These are phyloP conservation scores for Eucalyptus pauciflora DNA, from an alignment of 345 rosid genomes.

Conservation along the genomic window DNA sequence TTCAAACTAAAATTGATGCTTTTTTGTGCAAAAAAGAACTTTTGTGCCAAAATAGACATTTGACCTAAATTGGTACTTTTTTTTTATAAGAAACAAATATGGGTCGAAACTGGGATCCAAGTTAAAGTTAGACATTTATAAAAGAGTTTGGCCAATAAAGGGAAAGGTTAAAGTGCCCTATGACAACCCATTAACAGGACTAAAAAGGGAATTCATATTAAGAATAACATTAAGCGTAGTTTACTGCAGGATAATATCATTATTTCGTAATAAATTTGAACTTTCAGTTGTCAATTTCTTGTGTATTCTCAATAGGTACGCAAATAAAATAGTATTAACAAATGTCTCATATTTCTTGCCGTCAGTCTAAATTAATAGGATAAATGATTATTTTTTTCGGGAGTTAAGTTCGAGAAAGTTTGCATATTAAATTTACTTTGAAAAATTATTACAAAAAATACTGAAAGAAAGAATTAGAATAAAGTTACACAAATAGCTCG, in stretches of 20 bases:
- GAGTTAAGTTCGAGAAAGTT: not conserved
- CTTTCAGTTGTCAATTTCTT: not conserved
- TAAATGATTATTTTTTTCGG: not conserved
- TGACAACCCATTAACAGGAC: not conserved
- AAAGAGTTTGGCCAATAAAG: not conserved
- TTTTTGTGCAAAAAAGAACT: not conserved
- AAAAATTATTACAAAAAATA: not conserved
- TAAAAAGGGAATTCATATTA: not conserved
- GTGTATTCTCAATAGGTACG: not conserved
- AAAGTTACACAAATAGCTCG: not conserved
- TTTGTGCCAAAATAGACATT: not conserved
- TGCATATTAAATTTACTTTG: not conserved
- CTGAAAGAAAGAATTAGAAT: not conserved
- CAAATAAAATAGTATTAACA: not conserved
- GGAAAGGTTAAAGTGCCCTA: not conserved
- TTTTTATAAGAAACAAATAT: not conserved
- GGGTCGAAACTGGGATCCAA: not conserved
- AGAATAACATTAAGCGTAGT: not conserved
- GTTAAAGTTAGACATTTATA: not conserved
- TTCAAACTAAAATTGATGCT: not conserved
- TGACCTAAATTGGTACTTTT: not conserved
- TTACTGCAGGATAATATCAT: not conserved
- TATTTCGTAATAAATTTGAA: not conserved
- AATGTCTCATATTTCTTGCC: not conserved
- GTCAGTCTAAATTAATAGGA: accelerated